Evolutionary conservation across 257 asterid species (phyloP).

Genomic region (Hygrophila difformis): DNA sequence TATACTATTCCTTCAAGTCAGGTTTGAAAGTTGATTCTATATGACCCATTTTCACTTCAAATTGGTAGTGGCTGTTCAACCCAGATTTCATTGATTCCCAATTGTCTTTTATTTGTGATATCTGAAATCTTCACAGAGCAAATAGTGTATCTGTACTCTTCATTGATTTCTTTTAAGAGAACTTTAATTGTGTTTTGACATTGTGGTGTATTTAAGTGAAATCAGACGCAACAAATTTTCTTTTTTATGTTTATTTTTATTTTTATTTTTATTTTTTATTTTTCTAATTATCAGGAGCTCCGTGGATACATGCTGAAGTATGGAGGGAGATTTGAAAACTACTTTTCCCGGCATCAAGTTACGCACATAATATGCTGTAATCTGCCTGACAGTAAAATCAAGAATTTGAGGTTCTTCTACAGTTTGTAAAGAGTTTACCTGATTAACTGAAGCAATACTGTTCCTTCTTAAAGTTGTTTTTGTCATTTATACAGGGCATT

Average conservation of each 20-base stretch:
- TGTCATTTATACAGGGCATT: constrained; percentile 54
- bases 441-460: constrained; percentile 11
- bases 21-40: constrained; percentile 33
- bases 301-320: constrained; percentile 78
- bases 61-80: constrained; percentile 3
- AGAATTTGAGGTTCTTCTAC: constrained; percentile 68
- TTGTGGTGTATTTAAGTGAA: constrained; percentile 4
- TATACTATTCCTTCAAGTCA: constrained; percentile 92
- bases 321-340: constrained; percentile 87
- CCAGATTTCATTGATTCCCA: not conserved
- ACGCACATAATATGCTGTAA: constrained; percentile 93
- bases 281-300: constrained; percentile 50
- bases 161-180: constrained; percentile 1
- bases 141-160: no score
- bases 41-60: constrained; percentile 1
- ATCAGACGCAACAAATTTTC: no score
- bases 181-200: not conserved
- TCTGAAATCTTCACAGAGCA: no score
- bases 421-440: constrained; percentile 6
- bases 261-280: constrained; percentile 8
- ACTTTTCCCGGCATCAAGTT: constrained; percentile 75
- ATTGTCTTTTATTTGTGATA: not conserved
- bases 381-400: constrained; percentile 91
- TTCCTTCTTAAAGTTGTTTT: constrained; percentile 11
- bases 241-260: constrained; percentile 3